Conservation (phyloP, 2,329 filamentous ascomycete species). For the Grosmannia huntii region DNA sequence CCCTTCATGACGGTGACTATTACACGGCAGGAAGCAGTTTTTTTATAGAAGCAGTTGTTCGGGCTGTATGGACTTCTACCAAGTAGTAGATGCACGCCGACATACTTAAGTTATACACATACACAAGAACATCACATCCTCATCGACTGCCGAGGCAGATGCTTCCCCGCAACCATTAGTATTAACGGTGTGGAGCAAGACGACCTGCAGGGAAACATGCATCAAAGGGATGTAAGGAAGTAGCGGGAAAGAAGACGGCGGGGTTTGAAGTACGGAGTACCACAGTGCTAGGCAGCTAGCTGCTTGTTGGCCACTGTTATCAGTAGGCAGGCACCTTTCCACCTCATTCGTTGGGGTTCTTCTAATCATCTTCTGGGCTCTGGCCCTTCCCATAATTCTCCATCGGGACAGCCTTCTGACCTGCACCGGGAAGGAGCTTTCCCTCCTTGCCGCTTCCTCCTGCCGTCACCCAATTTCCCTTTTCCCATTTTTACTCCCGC, state of each 20-base stretch:
- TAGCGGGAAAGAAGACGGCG: neutral
- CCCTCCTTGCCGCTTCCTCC: neutral
- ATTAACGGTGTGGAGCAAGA: neutral
- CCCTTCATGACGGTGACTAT: slow-evolving; percentile 17
- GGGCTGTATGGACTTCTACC: neutral
- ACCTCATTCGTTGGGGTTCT: slow-evolving; percentile 5
- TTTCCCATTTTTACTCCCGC: neutral
- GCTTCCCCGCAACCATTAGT: neutral
- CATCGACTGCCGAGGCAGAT: neutral
- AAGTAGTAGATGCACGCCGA: neutral
- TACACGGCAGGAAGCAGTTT: neutral
- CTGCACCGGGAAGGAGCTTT: neutral
- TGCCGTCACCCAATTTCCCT: neutral
- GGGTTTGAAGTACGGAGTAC: neutral
- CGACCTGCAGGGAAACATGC: neutral
- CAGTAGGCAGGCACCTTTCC: neutral
- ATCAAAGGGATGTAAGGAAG: neutral
- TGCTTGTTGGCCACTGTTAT: neutral
- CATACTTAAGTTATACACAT: neutral
- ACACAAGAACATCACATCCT: neutral
- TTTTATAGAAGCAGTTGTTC: neutral
- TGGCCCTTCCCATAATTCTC: neutral
- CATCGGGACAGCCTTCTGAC: neutral
- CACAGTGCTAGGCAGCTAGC: neutral
- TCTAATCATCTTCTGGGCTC: neutral